Base-by-base conservation (phyloP, 495 filamentous ascomycete genomes). In the Acidomyces sp. region DNA sequence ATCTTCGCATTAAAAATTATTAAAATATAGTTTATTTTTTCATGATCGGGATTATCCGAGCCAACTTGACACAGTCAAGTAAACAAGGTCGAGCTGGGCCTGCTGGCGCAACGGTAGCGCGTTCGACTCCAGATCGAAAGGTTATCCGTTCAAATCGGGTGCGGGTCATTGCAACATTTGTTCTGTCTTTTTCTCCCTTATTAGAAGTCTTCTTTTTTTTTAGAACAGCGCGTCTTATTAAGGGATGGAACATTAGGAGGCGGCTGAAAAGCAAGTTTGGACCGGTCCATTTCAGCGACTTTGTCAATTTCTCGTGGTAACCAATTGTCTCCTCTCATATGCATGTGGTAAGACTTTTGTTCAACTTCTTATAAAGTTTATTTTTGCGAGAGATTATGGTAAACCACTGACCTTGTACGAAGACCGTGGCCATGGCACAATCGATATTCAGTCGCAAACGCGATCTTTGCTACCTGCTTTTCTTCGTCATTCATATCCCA, bases 401-500 rank as follows among this genome's bases (percentile, higher is more conserved):
- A 9, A 9, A 29, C 26, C 31, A 34, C 13, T 34, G 9, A 16
- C 16, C n/a, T n/a, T n/a, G n/a, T n/a, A n/a, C n/a, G n/a, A n/a
- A n/a, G n/a, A n/a, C n/a, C n/a, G 11, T 15, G 2, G 18, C 11
- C 15, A 42, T 42, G 39, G 39, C 29, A 3, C n/a, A n/a, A 23
- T 62, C 64, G 2, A 60, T 70, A 20, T 59, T 57, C 49, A 39
- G 21, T 17, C 66, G 69, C 30, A 74, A 71, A 52, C 55, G 55
- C 40, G 74, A 77, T 51, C 43, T 77, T 17, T 41, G 72, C 22
- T 86, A 85, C 63, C 67, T 85, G 24, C 52, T 67, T 18, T 83
- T 82, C 64, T 85, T 86, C 55, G 45, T 63, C 44, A 69, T 77
- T 20, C 76, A 81, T 50, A 46, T 85, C 15, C 78, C 78, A 12